Percentiles rank a stretch among this genome's conserved stretches.
These are phyloP conservation scores for Hyaloscypha hepaticicola DNA, from an alignment of 495 filamentous ascomycete species.

Conservation along the genomic window DNA sequence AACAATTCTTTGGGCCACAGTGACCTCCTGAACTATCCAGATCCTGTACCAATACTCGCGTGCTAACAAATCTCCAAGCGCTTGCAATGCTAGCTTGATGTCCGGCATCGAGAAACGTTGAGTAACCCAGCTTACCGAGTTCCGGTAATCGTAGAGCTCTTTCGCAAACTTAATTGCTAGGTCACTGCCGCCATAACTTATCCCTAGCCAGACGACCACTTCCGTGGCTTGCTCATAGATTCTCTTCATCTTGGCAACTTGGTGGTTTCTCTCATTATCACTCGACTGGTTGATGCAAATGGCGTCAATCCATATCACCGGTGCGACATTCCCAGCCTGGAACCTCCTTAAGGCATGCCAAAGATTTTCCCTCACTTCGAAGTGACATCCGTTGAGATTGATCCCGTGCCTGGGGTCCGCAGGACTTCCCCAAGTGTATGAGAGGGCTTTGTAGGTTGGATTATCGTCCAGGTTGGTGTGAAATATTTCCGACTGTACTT, in stretches of 20 bases:
- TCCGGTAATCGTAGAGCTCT: not conserved
- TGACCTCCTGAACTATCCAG: slow-evolving; percentile 14
- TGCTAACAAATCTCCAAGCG: not conserved
- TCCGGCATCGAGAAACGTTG: not conserved
- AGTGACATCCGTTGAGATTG: too few relatives aligned
- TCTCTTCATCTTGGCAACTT: slow-evolving; percentile 15
- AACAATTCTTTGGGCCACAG: not conserved
- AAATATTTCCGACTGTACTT: too few relatives aligned
- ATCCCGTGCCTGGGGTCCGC: not conserved
- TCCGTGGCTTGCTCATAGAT: slow-evolving; percentile 9
- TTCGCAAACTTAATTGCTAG: not conserved
- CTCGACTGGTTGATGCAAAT: slow-evolving; percentile 22
- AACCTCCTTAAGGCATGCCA: not conserved
- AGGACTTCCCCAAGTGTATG: slow-evolving; percentile 17
- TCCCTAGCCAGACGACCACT: slow-evolving; percentile 24
- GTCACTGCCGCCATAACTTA: not conserved
- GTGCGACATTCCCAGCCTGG: too few relatives aligned
- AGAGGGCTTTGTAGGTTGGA: slow-evolving; percentile 6
- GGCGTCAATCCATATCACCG: slow-evolving; percentile 12
- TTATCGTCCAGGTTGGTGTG: slow-evolving; percentile 6
- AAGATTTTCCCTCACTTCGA: too few relatives aligned
- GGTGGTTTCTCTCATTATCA: slow-evolving; percentile 12
- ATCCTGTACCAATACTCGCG: not conserved
- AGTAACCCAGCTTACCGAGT: not conserved
- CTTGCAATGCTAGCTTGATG: not conserved